phyloP scores from a whole-genome alignment of 495 filamentous ascomycete species.

The Hyaloscypha finlandica region DNA sequence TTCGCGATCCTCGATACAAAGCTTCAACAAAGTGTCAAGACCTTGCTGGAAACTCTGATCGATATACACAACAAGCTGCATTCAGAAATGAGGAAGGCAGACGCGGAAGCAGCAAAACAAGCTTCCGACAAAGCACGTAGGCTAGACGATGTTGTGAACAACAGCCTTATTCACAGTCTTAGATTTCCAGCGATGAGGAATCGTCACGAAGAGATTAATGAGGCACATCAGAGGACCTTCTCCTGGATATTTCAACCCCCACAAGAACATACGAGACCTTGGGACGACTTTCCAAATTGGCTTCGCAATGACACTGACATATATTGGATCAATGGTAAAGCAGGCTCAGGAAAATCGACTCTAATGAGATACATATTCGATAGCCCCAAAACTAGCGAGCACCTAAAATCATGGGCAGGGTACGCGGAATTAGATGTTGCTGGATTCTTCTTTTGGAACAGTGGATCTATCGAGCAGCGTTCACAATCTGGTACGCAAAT shows the following conservation, averaged over 20 bases:
- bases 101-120: no score
- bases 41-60: not conserved
- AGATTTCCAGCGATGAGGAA: no score
- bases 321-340: conserved; percentile 43
- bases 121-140: no score
- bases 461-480: conserved; percentile 33
- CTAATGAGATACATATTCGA: conserved; percentile 43
- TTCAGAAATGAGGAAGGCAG: no score
- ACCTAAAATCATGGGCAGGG: conserved; percentile 32
- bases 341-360: conserved; percentile 43
- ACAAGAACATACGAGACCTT: not conserved
- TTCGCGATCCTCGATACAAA: not conserved
- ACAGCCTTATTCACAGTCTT: no score
- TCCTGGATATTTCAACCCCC: conserved; percentile 31
- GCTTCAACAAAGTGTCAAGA: not conserved
- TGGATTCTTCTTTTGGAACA: conserved; percentile 41
- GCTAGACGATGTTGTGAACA: no score
- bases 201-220: conserved; percentile 28
- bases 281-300: conserved; percentile 28
- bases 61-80: not conserved
- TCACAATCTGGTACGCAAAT: no score
- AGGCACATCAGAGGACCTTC: conserved; percentile 32
- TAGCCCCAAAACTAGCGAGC: conserved; percentile 21
- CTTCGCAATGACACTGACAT: conserved; percentile 23
- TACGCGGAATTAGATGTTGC: conserved; percentile 1